Base-by-base conservation (phyloP, 495 filamentous ascomycete genomes). In the Podospora conica region DNA sequence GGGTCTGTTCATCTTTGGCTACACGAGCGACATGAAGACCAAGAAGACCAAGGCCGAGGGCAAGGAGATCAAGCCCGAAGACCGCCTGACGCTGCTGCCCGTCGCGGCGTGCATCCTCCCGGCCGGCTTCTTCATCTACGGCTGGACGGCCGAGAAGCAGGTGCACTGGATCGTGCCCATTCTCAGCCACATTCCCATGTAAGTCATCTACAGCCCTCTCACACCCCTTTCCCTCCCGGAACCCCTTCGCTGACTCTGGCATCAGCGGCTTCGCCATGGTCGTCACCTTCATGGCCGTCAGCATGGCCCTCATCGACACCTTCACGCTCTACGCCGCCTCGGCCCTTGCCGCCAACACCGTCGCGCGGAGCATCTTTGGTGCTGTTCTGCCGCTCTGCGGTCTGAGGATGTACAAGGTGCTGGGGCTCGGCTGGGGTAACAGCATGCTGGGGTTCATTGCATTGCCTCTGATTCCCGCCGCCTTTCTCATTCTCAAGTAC, bases 351-450 rank as follows among this genome's bases (percentile, higher is more conserved):
- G 82, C 83, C 12, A 79, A 83, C 55, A 83, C 84, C 0, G 77
- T 86, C 1, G 76, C 81, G 1, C 75, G 86, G 24, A 85, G 79
- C 24, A 66, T 87, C 21, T 78, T 83, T 10, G 86, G 85, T 18
- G 83, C 83, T 1, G 76, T 88, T 23, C 68, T 89, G n/a, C 86
- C 86, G 1, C 75, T 89, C 7, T 82, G 79, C 9, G 85, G 85
- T 8, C 69, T 81, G 29, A 63, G 48, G 0, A 83, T 90, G 81
- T 89, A 86, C 63, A 61, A 70, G 0, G 67, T 67, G 0, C 74
- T 90, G 0, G 86, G 86, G 0, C 73, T 84, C n/a, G 87, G 87
- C 5, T 88, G 86, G 85, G 86, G 86, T 0, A 88, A 88, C 67
- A 83, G 78, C 18, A 63, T 86, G 29, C 71, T 89, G 27, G 86